phyloP scores from a whole-genome alignment of 2,329 filamentous ascomycete species.

The Trichoderma sp. region DNA sequence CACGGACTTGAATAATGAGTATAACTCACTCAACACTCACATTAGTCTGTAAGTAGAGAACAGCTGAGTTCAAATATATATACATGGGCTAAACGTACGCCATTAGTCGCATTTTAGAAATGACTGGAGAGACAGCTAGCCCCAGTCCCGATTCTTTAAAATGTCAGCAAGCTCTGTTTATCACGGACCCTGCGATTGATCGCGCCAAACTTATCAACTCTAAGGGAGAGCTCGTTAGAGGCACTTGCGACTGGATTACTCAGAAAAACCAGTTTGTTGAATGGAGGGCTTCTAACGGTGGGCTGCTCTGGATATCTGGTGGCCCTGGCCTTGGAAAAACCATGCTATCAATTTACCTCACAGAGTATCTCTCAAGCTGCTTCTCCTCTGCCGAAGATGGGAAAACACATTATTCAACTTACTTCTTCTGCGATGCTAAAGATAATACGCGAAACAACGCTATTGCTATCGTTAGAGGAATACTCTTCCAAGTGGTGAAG shows the following conservation, averaged over 20 bases:
- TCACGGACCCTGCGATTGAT: not conserved
- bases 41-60: not conserved
- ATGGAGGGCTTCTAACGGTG: not conserved
- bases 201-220: not conserved
- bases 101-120: no score
- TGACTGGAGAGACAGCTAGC: no score
- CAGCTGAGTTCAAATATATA: no score
- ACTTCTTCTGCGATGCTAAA: not conserved
- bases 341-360: not conserved
- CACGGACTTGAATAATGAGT: not conserved
- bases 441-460: not conserved
- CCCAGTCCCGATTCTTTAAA: not conserved
- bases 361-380: not conserved
- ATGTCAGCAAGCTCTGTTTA: not conserved
- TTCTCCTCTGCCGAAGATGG: not conserved
- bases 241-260: not conserved
- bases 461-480: not conserved
- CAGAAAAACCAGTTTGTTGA: not conserved
- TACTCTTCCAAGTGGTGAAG: not conserved
- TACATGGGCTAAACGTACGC: no score
- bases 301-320: slow-evolving; percentile 12
- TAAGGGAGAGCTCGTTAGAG: not conserved
- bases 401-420: not conserved
- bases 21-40: not conserved
- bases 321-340: slow-evolving; percentile 8